Evolutionary conservation across 2,329 filamentous ascomycete species (phyloP), one percentile per base, ranked within the genome.

Genomic region (Arthroderma uncinatum): DNA sequence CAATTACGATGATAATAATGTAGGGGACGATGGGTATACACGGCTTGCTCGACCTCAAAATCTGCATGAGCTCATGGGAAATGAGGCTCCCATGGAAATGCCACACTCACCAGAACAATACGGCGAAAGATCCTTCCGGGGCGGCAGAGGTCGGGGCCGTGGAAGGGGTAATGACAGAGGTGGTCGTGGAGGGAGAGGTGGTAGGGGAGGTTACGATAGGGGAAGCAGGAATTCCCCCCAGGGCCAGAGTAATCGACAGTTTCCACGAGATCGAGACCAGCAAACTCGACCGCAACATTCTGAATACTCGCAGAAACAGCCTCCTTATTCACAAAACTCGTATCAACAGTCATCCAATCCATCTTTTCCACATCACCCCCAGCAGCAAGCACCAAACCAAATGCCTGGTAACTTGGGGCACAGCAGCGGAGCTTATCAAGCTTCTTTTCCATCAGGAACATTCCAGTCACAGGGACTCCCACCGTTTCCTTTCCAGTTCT

Each of bases 31-130:
- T 58, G 72, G 71, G 0, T 92, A 92, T 68, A 85, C 82, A 61
- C 85, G 86, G 4, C 76, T 92, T 16, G 71, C 84, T 19, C 77
- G 87, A 16, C 87, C 87, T 1, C 76, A 79, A 16, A 84, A 84
- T 53, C 82, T 85, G 62, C 71, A 78, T 64, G 68, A 78, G 68
- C 70, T 77, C 66, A 71, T 79, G 74, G 64, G 73, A 16, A 66
- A 68, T 42, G 70, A 74, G 59, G 64, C 69, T 6, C 70, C 71
- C 14, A 62, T 70, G 21, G 71, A 74, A 64, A 63, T 62, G 4
- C 53, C 52, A 1, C 54, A 57, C 4, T 25, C 36, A 23, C 56
- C 33, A 25, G 53, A 44, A 2, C 34, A 56, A 64, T 56, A 62
- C n/a, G 59, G 57, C 30, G 64, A 74, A 65, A 66, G 70, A 62